Conservation (phyloP, 2,329 filamentous ascomycete genomes). For the Neopestalotiopsis clavispora region DNA sequence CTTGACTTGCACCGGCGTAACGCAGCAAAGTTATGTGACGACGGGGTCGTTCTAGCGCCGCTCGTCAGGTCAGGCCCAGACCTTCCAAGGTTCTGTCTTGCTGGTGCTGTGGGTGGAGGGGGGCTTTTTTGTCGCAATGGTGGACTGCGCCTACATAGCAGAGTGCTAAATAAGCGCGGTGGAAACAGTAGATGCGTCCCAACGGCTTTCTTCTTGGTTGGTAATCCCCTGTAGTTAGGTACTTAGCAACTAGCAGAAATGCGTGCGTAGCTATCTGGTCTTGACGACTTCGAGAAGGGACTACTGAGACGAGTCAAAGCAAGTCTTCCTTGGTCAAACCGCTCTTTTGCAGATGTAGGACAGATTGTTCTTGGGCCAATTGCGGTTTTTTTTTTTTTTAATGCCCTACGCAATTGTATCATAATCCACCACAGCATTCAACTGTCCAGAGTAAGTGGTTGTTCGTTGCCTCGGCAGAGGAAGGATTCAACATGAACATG, state of each 20-base stretch:
- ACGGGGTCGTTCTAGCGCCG: slow-evolving; percentile 5
- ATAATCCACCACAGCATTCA: no score
- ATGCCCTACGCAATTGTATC: neutral
- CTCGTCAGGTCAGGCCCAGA: slow-evolving; percentile 7
- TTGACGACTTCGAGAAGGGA: neutral
- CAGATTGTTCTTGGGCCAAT: neutral
- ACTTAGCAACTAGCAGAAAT: no score
- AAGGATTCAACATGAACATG: neutral
- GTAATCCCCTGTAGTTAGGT: no score
- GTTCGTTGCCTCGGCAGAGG: no score
- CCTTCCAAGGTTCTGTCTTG: neutral
- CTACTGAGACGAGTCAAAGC: neutral
- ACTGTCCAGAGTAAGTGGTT: no score
- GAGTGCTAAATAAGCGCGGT: slow-evolving; percentile 26
- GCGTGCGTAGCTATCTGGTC: no score
- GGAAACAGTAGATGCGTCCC: slow-evolving; percentile 24
- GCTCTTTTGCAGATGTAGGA: neutral
- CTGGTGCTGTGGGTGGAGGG: neutral
- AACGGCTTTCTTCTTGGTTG: slow-evolving; percentile 5
- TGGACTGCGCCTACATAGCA: neutral
- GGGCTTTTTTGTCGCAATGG: slow-evolving; percentile 16
- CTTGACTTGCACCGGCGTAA: neutral
- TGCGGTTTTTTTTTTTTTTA: neutral
- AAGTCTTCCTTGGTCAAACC: neutral
- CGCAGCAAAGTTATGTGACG: neutral